These are phyloP conservation scores for Stephanocyclus meneghinianus DNA, from an alignment of 352 stramenopile genomes.

Conservation along the genomic window DNA sequence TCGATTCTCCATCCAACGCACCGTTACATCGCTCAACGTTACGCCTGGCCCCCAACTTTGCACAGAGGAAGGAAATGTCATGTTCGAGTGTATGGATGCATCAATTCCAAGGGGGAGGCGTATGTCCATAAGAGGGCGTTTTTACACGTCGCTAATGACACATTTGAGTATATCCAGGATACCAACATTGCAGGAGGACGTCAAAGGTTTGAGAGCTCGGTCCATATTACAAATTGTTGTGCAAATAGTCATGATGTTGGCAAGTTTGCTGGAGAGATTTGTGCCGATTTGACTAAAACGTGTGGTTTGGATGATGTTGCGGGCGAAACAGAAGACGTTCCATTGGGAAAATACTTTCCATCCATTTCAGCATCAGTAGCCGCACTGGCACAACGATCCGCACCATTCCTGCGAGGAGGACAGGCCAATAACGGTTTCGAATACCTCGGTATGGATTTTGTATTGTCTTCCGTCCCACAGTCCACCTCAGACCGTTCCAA, in stretches of 20 bases:
- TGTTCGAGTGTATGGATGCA: slow-evolving; percentile 69
- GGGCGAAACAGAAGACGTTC: slow-evolving; percentile 30
- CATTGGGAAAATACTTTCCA: slow-evolving; percentile 64
- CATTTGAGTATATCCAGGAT: slow-evolving; percentile 45
- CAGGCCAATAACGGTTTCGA: slow-evolving; percentile 75
- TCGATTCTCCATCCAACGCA: slow-evolving; percentile 50
- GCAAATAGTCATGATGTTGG: slow-evolving; percentile 70
- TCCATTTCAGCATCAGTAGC: slow-evolving; percentile 63
- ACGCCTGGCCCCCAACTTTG: slow-evolving; percentile 73
- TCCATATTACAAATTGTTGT: slow-evolving; percentile 84
- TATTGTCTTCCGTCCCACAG: slow-evolving; percentile 51
- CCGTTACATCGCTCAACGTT: slow-evolving; percentile 72
- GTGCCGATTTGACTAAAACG: slow-evolving; percentile 58
- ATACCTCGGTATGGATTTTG: slow-evolving; percentile 81
- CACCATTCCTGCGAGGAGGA: slow-evolving; percentile 66
- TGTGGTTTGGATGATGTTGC: background rate
- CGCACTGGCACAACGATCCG: slow-evolving; percentile 44
- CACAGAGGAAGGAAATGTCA: slow-evolving; percentile 72
- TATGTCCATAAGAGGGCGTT: slow-evolving; percentile 73
- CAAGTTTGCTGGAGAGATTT: slow-evolving; percentile 80
- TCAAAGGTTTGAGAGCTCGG: slow-evolving; percentile 51
- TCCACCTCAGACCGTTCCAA: background rate
- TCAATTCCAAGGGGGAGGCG: slow-evolving; percentile 61
- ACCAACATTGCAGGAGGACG: slow-evolving; percentile 1
- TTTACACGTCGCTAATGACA: slow-evolving; percentile 81